Evolutionary conservation across 2,329 filamentous ascomycete species (phyloP), one percentile per base, ranked within the genome.

Genomic region (Didymella pomorum): DNA sequence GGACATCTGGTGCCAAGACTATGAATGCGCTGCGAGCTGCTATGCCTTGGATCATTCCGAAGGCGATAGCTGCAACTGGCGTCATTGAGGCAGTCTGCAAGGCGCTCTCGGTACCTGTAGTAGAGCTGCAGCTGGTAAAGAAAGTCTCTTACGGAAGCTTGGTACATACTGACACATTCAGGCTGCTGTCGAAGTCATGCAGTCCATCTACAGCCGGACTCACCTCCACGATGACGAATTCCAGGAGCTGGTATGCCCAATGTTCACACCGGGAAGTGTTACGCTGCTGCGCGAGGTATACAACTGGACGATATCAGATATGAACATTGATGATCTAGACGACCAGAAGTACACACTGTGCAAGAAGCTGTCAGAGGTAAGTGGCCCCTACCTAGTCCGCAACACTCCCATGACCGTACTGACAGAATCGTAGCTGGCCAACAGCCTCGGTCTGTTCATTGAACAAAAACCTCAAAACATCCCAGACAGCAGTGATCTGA

Each of bases 321-420:
- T 92, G 58, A 88, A 93, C 63, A 84, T 91, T 3, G 86, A 91
- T 58, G 89, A 97, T 67, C 87, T 97, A 58, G 91, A 97, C 65
- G 92, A 97, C 70, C 89, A 93, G 71, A 96, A 93, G 73, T 98
- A 99, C 74, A 87, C 92, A 54, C 87, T 97, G 66, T 88, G 91
- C 39, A 98, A 98, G 80, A 97, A 96, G 77, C 86, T 98, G 45
- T 93, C 93, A 1, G 95, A 99, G 85, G 91, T 93, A 83, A 65
- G 79, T 18, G 16, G 51, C 9, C 47, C 35, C 23, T 12, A 25
- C 16, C 6, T 28, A 35, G n/a, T 37, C 31, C 29, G 35, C 37
- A 20, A 29, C 48, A 52, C 37, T 61, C 52, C 46, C 62, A 46
- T 33, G 21, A 14, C 52, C 47, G 60, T 50, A 61, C 71, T 74